Percentiles rank a stretch among this genome's conserved stretches.
These are phyloP conservation scores for Dactylonectria estremocensis DNA, from an alignment of 2,329 filamentous ascomycete species.

Conservation along the genomic window DNA sequence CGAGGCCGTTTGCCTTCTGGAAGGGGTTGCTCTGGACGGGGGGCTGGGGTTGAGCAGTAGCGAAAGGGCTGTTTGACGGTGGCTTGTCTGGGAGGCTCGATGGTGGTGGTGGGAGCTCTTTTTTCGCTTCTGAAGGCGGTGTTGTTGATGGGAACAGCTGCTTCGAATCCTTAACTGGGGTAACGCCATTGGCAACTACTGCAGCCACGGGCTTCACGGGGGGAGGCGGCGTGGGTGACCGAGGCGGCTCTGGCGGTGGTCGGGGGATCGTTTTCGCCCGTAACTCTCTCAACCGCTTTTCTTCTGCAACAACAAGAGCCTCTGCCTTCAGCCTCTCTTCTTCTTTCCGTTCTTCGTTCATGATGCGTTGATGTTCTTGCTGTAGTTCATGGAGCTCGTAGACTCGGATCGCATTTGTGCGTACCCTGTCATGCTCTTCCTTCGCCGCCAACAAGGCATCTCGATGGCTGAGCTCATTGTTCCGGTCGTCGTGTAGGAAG, in stretches of 20 bases:
- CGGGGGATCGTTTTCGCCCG: slow-evolving; percentile 62
- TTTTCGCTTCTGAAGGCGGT: slow-evolving; percentile 41
- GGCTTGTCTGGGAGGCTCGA: slow-evolving; percentile 44
- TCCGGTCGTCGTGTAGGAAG: slow-evolving; percentile 74
- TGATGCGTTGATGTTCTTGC: slow-evolving; percentile 60
- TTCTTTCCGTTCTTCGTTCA: slow-evolving; percentile 62
- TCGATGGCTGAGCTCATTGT: slow-evolving; percentile 74
- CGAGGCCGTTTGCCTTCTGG: slow-evolving; percentile 38
- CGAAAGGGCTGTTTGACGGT: slow-evolving; percentile 40
- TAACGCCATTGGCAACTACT: slow-evolving; percentile 37
- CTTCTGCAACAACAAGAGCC: slow-evolving; percentile 62
- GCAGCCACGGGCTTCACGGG: slow-evolving; percentile 39
- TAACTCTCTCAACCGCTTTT: slow-evolving; percentile 64
- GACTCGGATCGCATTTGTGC: slow-evolving; percentile 64
- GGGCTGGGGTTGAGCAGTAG: slow-evolving; percentile 33
- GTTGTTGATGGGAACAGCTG: slow-evolving; percentile 40
- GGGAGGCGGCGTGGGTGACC: slow-evolving; percentile 47
- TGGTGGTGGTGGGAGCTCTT: slow-evolving; percentile 31
- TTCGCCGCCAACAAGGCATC: slow-evolving; percentile 77
- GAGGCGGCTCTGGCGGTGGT: slow-evolving; percentile 56
- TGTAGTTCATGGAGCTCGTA: slow-evolving; percentile 64
- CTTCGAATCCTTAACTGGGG: slow-evolving; percentile 41
- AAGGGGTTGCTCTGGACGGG: slow-evolving; percentile 27
- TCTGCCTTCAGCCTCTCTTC: slow-evolving; percentile 63
- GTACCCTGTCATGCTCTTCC: slow-evolving; percentile 76